A percentile compares a stretch with the other conserved stretches of the same genome.
These are phyloP conservation scores for Arabis hirsuta DNA, from an alignment of 345 rosid species.

Conservation along the genomic window DNA sequence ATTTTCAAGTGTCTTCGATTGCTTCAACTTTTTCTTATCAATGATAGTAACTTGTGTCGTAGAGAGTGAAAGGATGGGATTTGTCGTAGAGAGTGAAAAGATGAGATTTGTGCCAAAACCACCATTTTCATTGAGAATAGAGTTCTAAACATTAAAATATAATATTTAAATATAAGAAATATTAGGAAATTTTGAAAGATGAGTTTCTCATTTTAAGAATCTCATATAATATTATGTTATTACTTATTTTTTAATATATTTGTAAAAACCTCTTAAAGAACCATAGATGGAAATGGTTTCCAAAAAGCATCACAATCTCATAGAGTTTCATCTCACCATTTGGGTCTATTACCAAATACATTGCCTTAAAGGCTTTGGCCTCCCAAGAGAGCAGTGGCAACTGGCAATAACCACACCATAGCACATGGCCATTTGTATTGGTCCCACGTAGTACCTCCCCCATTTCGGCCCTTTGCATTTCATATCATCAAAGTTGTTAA, in stretches of 20 bases:
- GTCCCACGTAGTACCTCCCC: slow-evolving; percentile 85
- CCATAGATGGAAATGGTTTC: slow-evolving; percentile 4
- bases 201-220: no score
- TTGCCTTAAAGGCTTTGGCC: slow-evolving; percentile 80
- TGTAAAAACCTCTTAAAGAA: no score
- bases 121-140: no score
- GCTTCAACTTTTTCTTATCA: no score
- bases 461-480: slow-evolving; percentile 62
- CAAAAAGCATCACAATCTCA: slow-evolving; percentile 72
- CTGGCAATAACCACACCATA: slow-evolving; percentile 79
- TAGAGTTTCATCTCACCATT: slow-evolving; percentile 74
- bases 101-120: slow-evolving; percentile 79
- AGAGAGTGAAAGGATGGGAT: slow-evolving; percentile 41
- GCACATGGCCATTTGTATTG: slow-evolving; percentile 77
- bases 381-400: slow-evolving; percentile 70
- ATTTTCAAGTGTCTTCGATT: no score
- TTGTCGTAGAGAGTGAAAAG: slow-evolving; percentile 52
- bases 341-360: slow-evolving; percentile 60
- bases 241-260: no score
- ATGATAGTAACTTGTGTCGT: slow-evolving; percentile 30
- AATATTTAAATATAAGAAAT: no score
- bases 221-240: no score
- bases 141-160: no score
- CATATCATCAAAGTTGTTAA: neutral
- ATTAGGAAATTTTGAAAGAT: no score